A percentile compares a stretch with the other conserved stretches of the same genome.
phyloP scores from a whole-genome alignment of 2,329 filamentous ascomycete species.

The Fusarium gaditjirri region DNA sequence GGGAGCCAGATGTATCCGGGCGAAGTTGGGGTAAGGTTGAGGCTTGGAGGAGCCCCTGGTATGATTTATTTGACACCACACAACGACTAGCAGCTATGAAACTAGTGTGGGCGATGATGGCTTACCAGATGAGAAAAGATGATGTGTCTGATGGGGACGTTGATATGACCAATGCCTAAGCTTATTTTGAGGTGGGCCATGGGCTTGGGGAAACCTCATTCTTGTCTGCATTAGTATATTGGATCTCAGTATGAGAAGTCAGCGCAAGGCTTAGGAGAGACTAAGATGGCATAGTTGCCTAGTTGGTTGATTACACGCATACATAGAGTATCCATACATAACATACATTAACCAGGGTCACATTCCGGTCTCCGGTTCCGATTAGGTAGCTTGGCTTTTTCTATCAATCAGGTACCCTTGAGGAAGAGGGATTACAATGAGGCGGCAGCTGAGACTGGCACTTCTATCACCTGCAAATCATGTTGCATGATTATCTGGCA shows the following conservation, averaged over 20 bases:
- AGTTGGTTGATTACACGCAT: background rate
- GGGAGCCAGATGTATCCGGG: constrained; percentile 46
- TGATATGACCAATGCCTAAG: constrained; percentile 45
- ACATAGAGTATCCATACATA: constrained; percentile 1
- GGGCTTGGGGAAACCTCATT: background rate
- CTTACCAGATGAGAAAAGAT: constrained; percentile 66
- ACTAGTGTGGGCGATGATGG: constrained; percentile 68
- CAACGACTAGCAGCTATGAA: constrained; percentile 68
- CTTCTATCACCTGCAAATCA: background rate
- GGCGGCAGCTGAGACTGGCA: background rate
- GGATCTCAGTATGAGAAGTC: background rate
- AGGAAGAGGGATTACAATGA: background rate
- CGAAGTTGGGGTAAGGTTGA: constrained; percentile 64
- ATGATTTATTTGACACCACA: constrained; percentile 65
- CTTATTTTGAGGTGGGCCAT: background rate
- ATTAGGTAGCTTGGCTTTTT: background rate
- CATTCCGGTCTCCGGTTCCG: background rate
- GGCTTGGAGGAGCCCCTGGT: constrained; percentile 70
- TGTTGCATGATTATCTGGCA: background rate
- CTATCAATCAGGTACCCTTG: background rate
- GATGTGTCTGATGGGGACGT: constrained; percentile 38
- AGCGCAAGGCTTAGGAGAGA: background rate
- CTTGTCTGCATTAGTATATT: background rate
- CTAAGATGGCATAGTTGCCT: background rate
- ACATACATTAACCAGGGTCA: background rate